Base-by-base conservation (phyloP, 345 rosid species). In the Trapa bicornis region DNA sequence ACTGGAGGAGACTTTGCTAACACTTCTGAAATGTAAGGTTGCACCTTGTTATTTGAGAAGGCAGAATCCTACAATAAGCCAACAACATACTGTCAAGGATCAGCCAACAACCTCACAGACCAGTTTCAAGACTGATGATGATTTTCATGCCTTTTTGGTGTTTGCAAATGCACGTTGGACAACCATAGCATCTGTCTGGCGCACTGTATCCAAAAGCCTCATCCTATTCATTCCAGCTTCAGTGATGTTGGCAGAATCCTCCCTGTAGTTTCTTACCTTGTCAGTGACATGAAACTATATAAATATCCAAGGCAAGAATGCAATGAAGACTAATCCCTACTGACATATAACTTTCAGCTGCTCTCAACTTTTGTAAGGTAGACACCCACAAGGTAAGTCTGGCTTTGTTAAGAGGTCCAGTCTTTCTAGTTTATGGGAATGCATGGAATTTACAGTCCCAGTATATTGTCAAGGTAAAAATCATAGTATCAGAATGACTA, bases 151-250 rank as follows among this genome's bases (percentile, higher is more conserved):
- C 97, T 81, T 84, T 74, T 78, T 78, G 65, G 74, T 77, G 38
- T 85, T 77, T 45, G 91, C 81, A 87, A 94, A 94, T 58, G 96
- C 99, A 65, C 79, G 85, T 77, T 94, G 96, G 76, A 94, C 99
- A 66, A 81, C 79, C 83, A 91, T 79, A 8, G 96, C 99, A 77
- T 94, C 97, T 75, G 68, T 87, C 75, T 82, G 89, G 61, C 93
- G 96, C 70, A 80, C 71, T 62, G 89, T 83, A 71, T 80, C 95
- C 48, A 78, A 80, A 77, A 61, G 71, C 76, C 76, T 75, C 47
- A 37, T 66, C 74, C 73, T 67, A 76, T 82, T 80, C 61, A 57
- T 62, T 70, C 61, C 87, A 75, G 74, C 70, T 73, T 87, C 88
- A 71, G 76, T 53, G 68, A 80, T 71, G 61, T 77, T 77, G 47